Evolutionary conservation across 768 basidiomycete species (phyloP), one percentile per base, ranked within the genome.

Genomic region (Termitomyces sp.): DNA sequence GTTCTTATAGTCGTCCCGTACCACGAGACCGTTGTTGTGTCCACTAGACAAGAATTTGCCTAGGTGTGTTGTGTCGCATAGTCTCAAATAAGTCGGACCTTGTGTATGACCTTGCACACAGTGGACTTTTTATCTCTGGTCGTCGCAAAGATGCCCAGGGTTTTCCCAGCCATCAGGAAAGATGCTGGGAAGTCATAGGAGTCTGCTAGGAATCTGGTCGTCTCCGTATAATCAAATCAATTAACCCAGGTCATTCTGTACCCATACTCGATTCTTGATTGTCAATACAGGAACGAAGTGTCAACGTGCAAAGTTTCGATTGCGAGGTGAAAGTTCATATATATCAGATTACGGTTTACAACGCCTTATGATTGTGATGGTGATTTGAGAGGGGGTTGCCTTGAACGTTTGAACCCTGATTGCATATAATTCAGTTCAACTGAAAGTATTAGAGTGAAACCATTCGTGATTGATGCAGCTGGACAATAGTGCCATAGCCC

Each of bases 171-270:
- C 50, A 8, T 35, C 50, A 46, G 12, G 4, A 20, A 5, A 13
- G 50, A 51, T 51, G 50, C 9, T n/a, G 20, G 50, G 20, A 51
- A 3, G 7, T 13, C 16, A 14, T 8, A 32, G n/a, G 49, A 33
- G 2, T 3, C 30, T 10, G n/a, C n/a, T 20, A 35, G 49, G n/a
- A 23, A 26, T 18, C 16, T 52, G 51, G 36, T 5, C 26, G 38
- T 28, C 26, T 40, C 3, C 38, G 26, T 10, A 18, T 5, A 5
- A n/a, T 5, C 8, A 53, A 53, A 53, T 53, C 52, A 53, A 53
- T 30, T 53, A 53, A 53, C 52, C 52, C 52, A 53, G 52, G 52
- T 4, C 52, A 20, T 38, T 32, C 8, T 40, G 51, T 53, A 53
- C 51, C 30, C 38, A n/a, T 30, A 26, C 38, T 53, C 9, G 28